Percentiles rank a stretch among this genome's conserved stretches.
These are phyloP conservation scores for Quercus ilex DNA, from an alignment of 306 rosid species.

Conservation along the genomic window DNA sequence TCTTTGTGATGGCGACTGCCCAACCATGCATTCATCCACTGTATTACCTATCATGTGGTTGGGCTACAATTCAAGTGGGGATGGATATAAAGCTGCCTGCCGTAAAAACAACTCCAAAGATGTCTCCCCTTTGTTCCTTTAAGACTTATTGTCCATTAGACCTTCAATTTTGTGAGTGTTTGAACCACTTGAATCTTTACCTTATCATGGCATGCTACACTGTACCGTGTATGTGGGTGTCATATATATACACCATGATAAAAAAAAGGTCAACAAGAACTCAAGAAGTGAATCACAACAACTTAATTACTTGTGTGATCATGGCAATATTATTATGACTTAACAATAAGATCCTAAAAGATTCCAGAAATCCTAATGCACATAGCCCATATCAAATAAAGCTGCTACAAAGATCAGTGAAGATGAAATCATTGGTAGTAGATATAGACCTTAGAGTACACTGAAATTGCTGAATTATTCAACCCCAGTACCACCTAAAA, in stretches of 20 bases:
- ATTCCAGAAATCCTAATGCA: constrained; percentile 46
- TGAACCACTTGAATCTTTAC: constrained; percentile 31
- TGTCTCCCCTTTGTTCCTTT: constrained; percentile 1
- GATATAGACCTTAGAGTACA: not conserved
- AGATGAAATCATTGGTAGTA: not conserved
- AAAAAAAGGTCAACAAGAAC: constrained; percentile 30
- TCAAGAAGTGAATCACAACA: constrained; percentile 36
- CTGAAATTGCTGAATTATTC: constrained; percentile 12
- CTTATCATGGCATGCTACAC: constrained; percentile 1
- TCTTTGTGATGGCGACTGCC: constrained; percentile 36
- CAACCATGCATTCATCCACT: constrained; percentile 29
- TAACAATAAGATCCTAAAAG: constrained; percentile 21
- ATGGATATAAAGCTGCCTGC: constrained; percentile 10
- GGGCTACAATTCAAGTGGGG: constrained; percentile 16
- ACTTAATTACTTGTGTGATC: not conserved
- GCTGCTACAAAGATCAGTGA: not conserved
- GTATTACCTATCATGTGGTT: constrained; percentile 21
- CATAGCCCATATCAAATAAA: constrained; percentile 45
- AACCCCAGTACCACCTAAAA: not conserved
- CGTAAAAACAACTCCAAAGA: constrained; percentile 26
- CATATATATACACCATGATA: constrained; percentile 6
- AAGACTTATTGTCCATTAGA: not conserved
- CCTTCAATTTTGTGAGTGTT: not conserved
- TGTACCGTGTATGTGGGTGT: constrained; percentile 33
- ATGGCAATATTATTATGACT: not conserved